Conservation (phyloP, 306 rosid genomes). For the Quercus dentata region DNA sequence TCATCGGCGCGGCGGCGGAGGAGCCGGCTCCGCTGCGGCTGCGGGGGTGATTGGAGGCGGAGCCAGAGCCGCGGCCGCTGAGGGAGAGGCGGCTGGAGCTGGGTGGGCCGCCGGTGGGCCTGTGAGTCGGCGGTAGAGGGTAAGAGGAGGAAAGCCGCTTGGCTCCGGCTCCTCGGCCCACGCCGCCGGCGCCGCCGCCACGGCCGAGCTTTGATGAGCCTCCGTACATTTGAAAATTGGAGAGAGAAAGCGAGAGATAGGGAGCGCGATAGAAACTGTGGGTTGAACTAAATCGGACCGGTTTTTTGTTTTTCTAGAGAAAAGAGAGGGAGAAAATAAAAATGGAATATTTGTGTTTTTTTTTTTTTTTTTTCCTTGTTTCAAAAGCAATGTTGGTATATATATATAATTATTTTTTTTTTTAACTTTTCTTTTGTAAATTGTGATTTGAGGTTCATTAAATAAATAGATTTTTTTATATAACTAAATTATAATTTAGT, state of each 20-base stretch:
- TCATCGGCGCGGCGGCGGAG: conserved; percentile 36
- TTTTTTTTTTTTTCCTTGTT: background rate
- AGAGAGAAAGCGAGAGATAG: conserved; percentile 3
- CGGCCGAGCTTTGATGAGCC: conserved; percentile 84
- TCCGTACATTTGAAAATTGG: conserved; percentile 50
- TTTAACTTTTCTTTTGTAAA: too few species aligned
- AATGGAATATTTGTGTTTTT: background rate
- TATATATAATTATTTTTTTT: too few species aligned
- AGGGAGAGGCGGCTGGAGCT: conserved; percentile 52
- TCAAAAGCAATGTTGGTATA: too few species aligned
- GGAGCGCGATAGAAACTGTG: too few species aligned
- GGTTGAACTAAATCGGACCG: conserved; percentile 16
- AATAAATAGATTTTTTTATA: too few species aligned
- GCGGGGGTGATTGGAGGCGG: conserved; percentile 17
- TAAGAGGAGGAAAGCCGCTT: conserved; percentile 54
- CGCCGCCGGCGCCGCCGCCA: conserved; percentile 32
- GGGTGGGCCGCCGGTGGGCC: conserved; percentile 32
- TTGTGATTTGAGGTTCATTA: too few species aligned
- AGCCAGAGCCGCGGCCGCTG: conserved; percentile 40
- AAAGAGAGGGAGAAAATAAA: background rate
- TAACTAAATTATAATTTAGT: too few species aligned
- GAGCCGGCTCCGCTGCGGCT: conserved; percentile 16
- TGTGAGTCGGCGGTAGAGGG: conserved; percentile 52
- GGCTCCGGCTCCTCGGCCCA: conserved; percentile 41
- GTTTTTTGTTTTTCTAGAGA: conserved; percentile 9